These are phyloP conservation scores for Pythium periplocum DNA, from an alignment of 352 stramenopile genomes.

Conservation along the genomic window DNA sequence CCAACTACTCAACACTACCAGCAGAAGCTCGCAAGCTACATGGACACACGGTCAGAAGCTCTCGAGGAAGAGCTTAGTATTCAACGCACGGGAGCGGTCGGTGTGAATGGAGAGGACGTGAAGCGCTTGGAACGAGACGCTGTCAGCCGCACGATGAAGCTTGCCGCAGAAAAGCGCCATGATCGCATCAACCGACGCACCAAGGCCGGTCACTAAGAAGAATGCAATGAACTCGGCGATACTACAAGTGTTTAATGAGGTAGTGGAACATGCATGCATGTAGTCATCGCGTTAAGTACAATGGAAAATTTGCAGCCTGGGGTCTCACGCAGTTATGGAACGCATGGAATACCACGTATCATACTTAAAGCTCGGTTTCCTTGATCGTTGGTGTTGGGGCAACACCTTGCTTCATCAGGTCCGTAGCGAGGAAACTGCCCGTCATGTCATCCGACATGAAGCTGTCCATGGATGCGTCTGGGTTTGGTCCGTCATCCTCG, in stretches of 20 bases:
- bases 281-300: too few relatives aligned
- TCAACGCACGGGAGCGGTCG: slow-evolving; percentile 19
- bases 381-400: slow-evolving; percentile 32
- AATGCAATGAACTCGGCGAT: too few relatives aligned
- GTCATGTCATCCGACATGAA: slow-evolving; percentile 40
- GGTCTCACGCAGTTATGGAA: not conserved
- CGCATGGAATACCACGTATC: not conserved
- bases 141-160: slow-evolving; percentile 46
- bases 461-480: slow-evolving; percentile 31
- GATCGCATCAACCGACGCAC: slow-evolving; percentile 69
- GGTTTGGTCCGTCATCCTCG: slow-evolving; percentile 43
- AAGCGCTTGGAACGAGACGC: slow-evolving; percentile 65
- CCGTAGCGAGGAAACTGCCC: slow-evolving; percentile 25
- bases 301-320: too few relatives aligned
- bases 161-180: slow-evolving; percentile 72
- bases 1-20: slow-evolving; percentile 61
- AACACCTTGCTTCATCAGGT: slow-evolving; percentile 22
- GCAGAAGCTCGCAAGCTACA: slow-evolving; percentile 75
- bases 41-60: slow-evolving; percentile 50
- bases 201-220: slow-evolving; percentile 31
- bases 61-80: slow-evolving; percentile 75
- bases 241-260: too few relatives aligned
- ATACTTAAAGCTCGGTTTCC: slow-evolving; percentile 68
- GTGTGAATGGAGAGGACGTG: slow-evolving; percentile 29
- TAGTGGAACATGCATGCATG: too few relatives aligned